phyloP scores from a whole-genome alignment of 2,329 filamentous ascomycete genomes.

The Polychaeton citri region DNA sequence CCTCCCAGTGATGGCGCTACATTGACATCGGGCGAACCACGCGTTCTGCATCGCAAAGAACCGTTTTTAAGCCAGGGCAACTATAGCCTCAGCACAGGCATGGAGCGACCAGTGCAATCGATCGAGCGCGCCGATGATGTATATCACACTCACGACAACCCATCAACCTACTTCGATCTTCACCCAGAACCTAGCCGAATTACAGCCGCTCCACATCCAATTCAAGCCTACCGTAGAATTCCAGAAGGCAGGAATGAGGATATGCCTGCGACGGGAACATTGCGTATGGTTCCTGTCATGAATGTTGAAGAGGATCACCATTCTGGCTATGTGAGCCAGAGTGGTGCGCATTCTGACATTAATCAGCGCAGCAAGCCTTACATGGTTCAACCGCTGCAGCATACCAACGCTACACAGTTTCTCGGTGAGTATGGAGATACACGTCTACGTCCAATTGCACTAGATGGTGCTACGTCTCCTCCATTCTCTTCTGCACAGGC shows the following conservation, averaged over 20 bases:
- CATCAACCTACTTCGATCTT: too few relatives aligned
- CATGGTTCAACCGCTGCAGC: too few relatives aligned
- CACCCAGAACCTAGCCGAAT: too few relatives aligned
- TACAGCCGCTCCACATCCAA: too few relatives aligned
- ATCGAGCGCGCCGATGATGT: conserved; percentile 10
- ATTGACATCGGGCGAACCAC: not conserved
- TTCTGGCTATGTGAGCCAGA: too few relatives aligned
- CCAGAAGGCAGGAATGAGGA: too few relatives aligned
- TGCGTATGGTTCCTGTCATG: not conserved
- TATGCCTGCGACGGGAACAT: too few relatives aligned
- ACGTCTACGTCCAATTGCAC: not conserved
- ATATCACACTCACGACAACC: not conserved
- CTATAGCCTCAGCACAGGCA: not conserved
- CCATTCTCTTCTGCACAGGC: not conserved
- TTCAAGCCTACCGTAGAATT: too few relatives aligned
- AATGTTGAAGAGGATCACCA: not conserved
- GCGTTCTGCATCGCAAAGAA: not conserved
- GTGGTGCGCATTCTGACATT: too few relatives aligned
- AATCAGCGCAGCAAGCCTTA: too few relatives aligned
- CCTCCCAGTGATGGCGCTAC: not conserved
- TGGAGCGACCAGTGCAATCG: conserved; percentile 10
- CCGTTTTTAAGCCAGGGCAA: not conserved
- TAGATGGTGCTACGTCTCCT: too few relatives aligned
- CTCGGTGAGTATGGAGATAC: not conserved
- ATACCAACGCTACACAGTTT: not conserved